A percentile compares a stretch with the other conserved stretches of the same genome.
Conservation (phyloP, 2,329 filamentous ascomycete genomes). For the Phialocephala sp. region DNA sequence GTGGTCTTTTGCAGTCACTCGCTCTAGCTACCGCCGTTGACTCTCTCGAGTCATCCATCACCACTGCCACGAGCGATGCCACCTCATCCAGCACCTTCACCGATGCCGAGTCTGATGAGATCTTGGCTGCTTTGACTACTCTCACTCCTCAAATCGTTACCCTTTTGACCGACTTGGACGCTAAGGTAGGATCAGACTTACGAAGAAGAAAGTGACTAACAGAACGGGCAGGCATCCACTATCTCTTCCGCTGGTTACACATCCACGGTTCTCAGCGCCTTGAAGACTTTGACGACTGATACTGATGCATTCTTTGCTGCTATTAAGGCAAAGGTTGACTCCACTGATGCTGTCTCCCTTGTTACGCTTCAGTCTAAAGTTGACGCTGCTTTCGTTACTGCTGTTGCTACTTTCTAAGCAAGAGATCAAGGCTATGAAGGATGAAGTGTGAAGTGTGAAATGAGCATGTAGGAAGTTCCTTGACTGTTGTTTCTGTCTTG, state of each 20-base stretch:
- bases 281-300: constrained; percentile 13
- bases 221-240: not conserved
- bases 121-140: constrained; percentile 15
- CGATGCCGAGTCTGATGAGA: constrained; percentile 3
- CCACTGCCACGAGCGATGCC: constrained; percentile 18
- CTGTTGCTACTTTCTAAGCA: not conserved
- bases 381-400: constrained; percentile 20
- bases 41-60: constrained; percentile 21
- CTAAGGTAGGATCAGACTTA: constrained; percentile 15
- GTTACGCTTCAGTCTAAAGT: constrained; percentile 15
- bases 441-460: not conserved
- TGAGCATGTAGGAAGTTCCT: not conserved
- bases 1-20: constrained; percentile 18
- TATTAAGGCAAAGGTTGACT: constrained; percentile 4
- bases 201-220: not conserved
- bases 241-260: constrained; percentile 17
- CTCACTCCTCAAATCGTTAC: constrained; percentile 22
- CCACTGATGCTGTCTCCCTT: constrained; percentile 18
- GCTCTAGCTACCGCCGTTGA: constrained; percentile 18
- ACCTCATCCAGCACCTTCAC: constrained; percentile 16
- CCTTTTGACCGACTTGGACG: constrained; percentile 22
- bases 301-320: constrained; percentile 13
- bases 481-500: not conserved
- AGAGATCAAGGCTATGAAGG: not conserved
- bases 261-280: constrained; percentile 15